Conservation (phyloP, 805 yeast species). For the Soucietia sequanensis region DNA sequence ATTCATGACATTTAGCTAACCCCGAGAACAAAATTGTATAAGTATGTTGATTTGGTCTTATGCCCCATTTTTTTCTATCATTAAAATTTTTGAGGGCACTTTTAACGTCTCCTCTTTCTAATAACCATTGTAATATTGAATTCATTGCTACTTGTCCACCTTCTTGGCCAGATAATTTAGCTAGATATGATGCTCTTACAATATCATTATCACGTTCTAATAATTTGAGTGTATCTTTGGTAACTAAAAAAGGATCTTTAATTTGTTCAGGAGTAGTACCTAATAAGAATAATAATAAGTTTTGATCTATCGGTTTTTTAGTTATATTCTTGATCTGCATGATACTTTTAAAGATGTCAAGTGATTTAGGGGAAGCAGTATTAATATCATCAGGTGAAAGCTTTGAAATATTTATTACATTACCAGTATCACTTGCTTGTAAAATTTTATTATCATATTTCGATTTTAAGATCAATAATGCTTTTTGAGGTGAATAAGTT, state of each 20-base stretch:
- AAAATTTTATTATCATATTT: constrained; percentile 28
- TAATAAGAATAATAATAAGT: constrained; percentile 51
- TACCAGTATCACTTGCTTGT: constrained; percentile 20
- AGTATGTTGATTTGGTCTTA: constrained; percentile 49
- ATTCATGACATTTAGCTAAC: constrained; percentile 26
- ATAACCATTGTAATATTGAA: constrained; percentile 51
- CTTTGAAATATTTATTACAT: constrained; percentile 19
- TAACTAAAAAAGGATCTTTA: constrained; percentile 56
- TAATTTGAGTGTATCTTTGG: constrained; percentile 52
- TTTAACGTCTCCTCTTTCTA: constrained; percentile 41
- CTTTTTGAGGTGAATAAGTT: constrained; percentile 14
- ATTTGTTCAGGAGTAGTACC: constrained; percentile 61
- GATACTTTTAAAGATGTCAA: constrained; percentile 27
- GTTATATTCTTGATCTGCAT: constrained; percentile 20
- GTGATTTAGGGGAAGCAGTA: constrained; percentile 17
- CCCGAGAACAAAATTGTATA: constrained; percentile 36
- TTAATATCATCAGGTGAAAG: constrained; percentile 23
- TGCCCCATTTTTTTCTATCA: constrained; percentile 62
- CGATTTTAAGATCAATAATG: constrained; percentile 25
- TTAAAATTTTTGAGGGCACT: constrained; percentile 51
- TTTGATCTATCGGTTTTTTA: constrained; percentile 36
- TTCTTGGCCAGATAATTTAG: constrained; percentile 41
- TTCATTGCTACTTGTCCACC: constrained; percentile 65
- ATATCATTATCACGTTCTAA: constrained; percentile 46
- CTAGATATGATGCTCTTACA: constrained; percentile 53